Evolutionary conservation across 169 alveolate species (phyloP), one percentile per base, ranked within the genome.

Genomic region (Plasmodium fragile): DNA sequence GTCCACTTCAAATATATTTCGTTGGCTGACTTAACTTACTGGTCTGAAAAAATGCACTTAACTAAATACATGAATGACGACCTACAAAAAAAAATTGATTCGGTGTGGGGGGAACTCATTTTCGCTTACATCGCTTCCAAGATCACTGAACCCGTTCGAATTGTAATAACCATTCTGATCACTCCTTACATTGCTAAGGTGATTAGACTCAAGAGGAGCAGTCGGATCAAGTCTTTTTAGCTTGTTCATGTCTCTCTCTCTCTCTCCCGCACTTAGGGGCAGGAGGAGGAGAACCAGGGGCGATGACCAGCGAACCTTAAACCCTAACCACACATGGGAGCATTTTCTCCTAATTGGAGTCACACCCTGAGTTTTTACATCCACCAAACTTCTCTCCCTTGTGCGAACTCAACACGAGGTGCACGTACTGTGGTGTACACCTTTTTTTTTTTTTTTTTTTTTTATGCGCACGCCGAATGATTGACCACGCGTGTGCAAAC

Each of bases 41-140:
- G 70, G 32, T 75, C 90, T 39, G 93, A 87, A 87, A 87, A 87
- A 78, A 87, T 72, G 79, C 93, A 87, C 59, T 53, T 87, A 36
- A 87, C 69, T 13, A 87, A 87, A 87, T 87, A 87, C 30, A 78
- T 87, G 13, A 71, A 55, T 87, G 93, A 87, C 28, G 75, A 78
- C 30, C 28, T 87, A 78, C 93, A 87, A 45, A 87, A 87, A 78
- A 87, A 87, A 78, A 87, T 87, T 34, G 93, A 87, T 34, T 87
- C 93, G 4, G n/a, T 87, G 11, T 87, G 93, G 93, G 93, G 93
- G 32, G 93, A 87, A 78, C 75, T 87, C 7, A 32, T 87, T 39
- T 87, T 87, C 78, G 93, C 93, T 3, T 87, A 87, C 52, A 69
- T 87, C 7, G 93, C 93, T 28, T 87, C 93, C 1, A 87, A 87